A percentile compares a stretch with the other conserved stretches of the same genome.
These are phyloP conservation scores for Rosellinia necatrix DNA, from an alignment of 2,329 filamentous ascomycete species.

Conservation along the genomic window DNA sequence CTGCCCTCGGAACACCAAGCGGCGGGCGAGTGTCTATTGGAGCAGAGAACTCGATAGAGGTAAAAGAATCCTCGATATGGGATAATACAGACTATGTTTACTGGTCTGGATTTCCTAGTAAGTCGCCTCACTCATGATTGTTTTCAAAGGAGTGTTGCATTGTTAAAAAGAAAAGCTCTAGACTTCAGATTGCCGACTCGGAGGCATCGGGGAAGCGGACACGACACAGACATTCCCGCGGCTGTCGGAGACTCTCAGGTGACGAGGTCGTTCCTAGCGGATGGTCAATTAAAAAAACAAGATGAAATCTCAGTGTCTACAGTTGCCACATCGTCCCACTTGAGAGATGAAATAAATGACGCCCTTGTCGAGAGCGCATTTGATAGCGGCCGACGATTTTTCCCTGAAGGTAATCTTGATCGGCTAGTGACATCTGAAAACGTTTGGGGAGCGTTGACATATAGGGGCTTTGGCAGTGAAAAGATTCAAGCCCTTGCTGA, in stretches of 20 bases:
- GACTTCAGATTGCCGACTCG: too few species aligned
- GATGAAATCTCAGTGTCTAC: too few species aligned
- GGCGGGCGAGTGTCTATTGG: not conserved
- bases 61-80: not conserved
- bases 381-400: not conserved
- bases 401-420: not conserved
- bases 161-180: too few species aligned
- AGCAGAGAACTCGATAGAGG: not conserved
- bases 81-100: not conserved
- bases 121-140: too few species aligned
- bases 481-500: not conserved
- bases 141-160: too few species aligned
- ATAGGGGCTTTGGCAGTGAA: not conserved
- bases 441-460: not conserved
- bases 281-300: too few species aligned
- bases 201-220: too few species aligned
- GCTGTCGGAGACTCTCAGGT: too few species aligned
- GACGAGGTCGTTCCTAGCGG: too few species aligned
- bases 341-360: not conserved
- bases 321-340: too few species aligned
- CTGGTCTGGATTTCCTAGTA: not conserved
- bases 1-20: not conserved
- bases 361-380: not conserved
- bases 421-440: conserved; percentile 1
- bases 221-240: too few species aligned